Evolutionary conservation across 2,329 filamentous ascomycete genomes (phyloP).

Genomic region (Ophiocordyceps camponoti-floridani): DNA sequence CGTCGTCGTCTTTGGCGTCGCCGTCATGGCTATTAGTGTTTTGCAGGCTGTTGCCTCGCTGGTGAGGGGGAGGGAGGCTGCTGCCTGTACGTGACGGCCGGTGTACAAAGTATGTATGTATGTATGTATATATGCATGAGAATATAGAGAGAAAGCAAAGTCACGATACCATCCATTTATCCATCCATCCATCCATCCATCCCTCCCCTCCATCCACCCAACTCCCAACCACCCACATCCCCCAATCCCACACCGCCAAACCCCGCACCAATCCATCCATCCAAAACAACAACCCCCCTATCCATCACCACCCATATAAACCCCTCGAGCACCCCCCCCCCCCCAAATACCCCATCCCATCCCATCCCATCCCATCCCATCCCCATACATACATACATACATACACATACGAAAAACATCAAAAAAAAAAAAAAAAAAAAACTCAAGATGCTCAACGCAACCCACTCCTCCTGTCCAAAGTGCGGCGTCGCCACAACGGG

Average conservation of each 20-base stretch:
- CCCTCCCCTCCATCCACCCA: not conserved
- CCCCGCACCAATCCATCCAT: too few relatives aligned
- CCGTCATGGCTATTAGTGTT: constrained; percentile 68
- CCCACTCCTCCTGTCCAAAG: constrained; percentile 33
- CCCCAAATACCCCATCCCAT: not conserved
- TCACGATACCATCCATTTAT: not conserved
- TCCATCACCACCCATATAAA: not conserved
- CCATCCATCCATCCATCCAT: not conserved
- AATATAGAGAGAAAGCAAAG: too few relatives aligned
- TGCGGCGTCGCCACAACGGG: constrained; percentile 29
- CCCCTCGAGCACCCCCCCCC: not conserved
- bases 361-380: not conserved
- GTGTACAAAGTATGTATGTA: not conserved
- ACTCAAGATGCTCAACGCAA: constrained; percentile 11
- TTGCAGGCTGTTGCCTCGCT: constrained; percentile 41
- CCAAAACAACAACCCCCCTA: too few relatives aligned
- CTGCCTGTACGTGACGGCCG: not conserved
- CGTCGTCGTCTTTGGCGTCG: constrained; percentile 59
- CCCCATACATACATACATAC: not conserved
- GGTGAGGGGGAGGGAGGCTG: not conserved
- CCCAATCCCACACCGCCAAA: too few relatives aligned
- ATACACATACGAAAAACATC: too few relatives aligned
- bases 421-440: not conserved
- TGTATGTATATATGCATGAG: not conserved
- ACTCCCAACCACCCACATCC: not conserved